These are phyloP conservation scores for Ensete ventricosum DNA, from an alignment of 176 grass and related monocot genomes.

Conservation along the genomic window DNA sequence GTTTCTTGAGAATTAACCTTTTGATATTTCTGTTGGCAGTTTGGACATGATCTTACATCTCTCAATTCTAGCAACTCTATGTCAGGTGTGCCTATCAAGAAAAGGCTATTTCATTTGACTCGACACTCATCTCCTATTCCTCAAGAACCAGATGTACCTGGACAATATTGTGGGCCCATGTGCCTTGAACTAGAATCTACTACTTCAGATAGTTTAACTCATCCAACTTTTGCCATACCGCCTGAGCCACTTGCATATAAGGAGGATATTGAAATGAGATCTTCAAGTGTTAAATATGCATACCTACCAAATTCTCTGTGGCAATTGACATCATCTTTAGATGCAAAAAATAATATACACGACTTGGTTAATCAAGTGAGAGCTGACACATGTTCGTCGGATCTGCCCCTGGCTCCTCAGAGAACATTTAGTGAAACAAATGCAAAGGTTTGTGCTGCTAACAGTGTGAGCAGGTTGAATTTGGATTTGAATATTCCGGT, in stretches of 20 bases:
- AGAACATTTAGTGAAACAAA: neutral
- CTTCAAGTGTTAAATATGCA: too few species aligned
- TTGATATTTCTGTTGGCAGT: neutral
- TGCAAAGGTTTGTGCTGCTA: neutral
- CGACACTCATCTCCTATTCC: neutral
- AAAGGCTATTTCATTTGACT: neutral
- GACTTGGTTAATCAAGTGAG: too few species aligned
- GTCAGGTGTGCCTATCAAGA: neutral
- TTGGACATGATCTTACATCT: neutral
- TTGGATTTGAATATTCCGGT: neutral
- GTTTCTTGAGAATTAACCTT: neutral
- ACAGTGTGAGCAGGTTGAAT: neutral
- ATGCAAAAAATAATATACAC: too few species aligned
- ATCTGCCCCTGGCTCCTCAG: neutral
- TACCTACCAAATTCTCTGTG: too few species aligned
- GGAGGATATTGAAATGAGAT: too few species aligned
- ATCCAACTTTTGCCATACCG: neutral
- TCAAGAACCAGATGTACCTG: neutral
- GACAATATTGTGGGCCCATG: neutral
- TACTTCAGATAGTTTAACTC: neutral
- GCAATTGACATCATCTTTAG: too few species aligned
- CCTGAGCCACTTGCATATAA: too few species aligned
- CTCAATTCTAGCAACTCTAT: neutral
- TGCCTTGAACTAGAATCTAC: neutral
- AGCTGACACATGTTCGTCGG: neutral